Base-by-base conservation (phyloP, 2,329 filamentous ascomycete genomes). In the Bipolaris cookei region DNA sequence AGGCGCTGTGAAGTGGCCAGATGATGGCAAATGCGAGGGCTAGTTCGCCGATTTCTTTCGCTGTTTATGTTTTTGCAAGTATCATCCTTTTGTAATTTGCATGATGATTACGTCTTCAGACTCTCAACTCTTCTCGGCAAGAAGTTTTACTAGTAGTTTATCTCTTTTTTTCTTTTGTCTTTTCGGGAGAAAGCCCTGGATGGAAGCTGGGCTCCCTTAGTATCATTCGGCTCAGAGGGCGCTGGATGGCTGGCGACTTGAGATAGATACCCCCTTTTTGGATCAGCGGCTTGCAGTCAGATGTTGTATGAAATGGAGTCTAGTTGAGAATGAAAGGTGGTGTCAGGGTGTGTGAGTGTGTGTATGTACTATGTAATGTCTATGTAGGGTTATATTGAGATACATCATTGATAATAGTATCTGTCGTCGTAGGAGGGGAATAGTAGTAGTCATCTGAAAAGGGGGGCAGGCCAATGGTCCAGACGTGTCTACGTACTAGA, bases 21-120 rank as follows among this genome's bases (percentile, higher is more conserved):
- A 25, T 5, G 16, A 25, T 50, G 44, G 56, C 55, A 56, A 34
- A 49, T 45, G 43, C 11, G 41, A 44, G 47, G 50, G 52, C 49
- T 56, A 38, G 56, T 23, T 39, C 43, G 8, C 51, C 14, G 55
- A 57, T 70, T 50, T 65, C 61, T 50, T 71, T 71, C 59, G 45
- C 52, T 73, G 67, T 73, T 51, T 44, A 70, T 72, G 60, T 68
- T 55, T 35, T 67, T 54, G 23, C 45, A 44, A 32, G 42, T 56
- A 59, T 38, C 50, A 45, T 51, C 53, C 42, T 62, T 41, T 61
- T 63, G 48, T 67, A 66, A 67, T 66, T 63, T 61, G 65, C 58
- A 65, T 59, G 63, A 63, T 63, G 61, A 52, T 57, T 42, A 61
- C 53, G 58, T 37, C 46, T 49, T 51, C 46, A 46, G 28, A 54